Percentiles rank a stretch among this genome's conserved stretches.
Evolutionary conservation across 2,329 filamentous ascomycete genomes (phyloP).

Genomic region (Clonostachys rhizophaga): DNA sequence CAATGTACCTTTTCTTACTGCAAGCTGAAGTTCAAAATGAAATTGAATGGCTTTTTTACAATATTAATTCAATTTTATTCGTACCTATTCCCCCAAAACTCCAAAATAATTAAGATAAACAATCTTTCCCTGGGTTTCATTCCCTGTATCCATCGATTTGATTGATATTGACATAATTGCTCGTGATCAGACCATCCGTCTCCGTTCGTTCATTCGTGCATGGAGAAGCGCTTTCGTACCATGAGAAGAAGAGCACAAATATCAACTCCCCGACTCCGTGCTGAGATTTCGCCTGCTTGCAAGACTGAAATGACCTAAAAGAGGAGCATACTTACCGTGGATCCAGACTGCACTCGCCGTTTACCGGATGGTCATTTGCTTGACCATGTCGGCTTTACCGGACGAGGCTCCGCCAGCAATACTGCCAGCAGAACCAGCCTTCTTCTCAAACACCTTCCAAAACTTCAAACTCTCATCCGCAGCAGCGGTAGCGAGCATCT

Average conservation of each 20-base stretch:
- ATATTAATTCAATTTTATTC: no score
- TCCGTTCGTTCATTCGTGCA: conserved; percentile 21
- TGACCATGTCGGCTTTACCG: conserved; percentile 79
- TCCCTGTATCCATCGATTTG: no score
- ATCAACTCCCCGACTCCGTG: conserved; percentile 45
- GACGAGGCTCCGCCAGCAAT: conserved; percentile 63
- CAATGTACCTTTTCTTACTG: no score
- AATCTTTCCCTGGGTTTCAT: no score
- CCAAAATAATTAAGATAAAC: no score
- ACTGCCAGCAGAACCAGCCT: conserved; percentile 68
- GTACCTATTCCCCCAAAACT: no score
- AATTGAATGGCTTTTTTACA: no score
- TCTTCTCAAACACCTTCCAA: conserved; percentile 99
- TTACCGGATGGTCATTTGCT: conserved; percentile 93
- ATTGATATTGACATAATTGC: conserved; percentile 43
- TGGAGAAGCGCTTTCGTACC: conserved; percentile 45
- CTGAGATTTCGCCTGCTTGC: conserved; percentile 35
- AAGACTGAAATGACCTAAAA: conserved; percentile 33
- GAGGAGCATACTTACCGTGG: conserved; percentile 41
- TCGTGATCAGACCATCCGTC: background rate
- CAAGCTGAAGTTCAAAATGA: no score
- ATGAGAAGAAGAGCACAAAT: conserved; percentile 34
- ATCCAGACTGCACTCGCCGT: conserved; percentile 14
- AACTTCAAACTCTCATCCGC: conserved; percentile 98
- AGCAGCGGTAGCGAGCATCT: conserved; percentile 94